phyloP scores from a whole-genome alignment of 176 grass and related monocot genomes.

The Chloris gayana region DNA sequence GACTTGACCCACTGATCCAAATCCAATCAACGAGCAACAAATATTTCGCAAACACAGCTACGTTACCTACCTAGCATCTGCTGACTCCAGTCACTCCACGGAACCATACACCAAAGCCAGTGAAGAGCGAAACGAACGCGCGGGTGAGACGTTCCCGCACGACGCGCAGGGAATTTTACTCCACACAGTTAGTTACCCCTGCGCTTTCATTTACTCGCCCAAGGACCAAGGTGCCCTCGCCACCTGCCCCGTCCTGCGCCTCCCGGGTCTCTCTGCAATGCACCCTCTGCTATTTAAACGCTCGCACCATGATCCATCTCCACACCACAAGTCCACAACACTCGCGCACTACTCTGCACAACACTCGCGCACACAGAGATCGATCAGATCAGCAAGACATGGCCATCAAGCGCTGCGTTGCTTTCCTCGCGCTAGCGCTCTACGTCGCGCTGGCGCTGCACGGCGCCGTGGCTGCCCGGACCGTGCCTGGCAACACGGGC shows the following conservation, averaged over 20 bases:
- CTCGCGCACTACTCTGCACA: neutral
- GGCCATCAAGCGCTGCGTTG: conserved; percentile 38
- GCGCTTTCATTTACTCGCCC: neutral
- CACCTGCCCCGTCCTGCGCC: neutral
- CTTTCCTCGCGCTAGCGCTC: conserved; percentile 23
- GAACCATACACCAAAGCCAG: neutral
- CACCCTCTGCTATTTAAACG: conserved; percentile 35
- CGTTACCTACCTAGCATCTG: too few species aligned
- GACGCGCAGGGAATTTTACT: too few species aligned
- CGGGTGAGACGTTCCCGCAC: neutral
- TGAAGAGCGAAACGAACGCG: neutral
- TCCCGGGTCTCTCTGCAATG: neutral
- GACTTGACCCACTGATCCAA: too few species aligned
- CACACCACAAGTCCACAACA: neutral
- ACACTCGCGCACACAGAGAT: neutral
- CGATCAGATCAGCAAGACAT: conserved; percentile 1
- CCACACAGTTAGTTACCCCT: neutral
- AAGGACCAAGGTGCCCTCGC: too few species aligned
- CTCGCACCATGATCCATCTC: neutral
- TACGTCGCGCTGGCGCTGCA: conserved; percentile 32
- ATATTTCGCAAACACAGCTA: too few species aligned
- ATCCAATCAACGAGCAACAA: too few species aligned
- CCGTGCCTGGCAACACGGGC: neutral
- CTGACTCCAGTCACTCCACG: too few species aligned
- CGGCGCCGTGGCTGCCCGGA: conserved; percentile 27